Conservation (phyloP, 192 early-diverging fungal species). For the Podila epigama region DNA sequence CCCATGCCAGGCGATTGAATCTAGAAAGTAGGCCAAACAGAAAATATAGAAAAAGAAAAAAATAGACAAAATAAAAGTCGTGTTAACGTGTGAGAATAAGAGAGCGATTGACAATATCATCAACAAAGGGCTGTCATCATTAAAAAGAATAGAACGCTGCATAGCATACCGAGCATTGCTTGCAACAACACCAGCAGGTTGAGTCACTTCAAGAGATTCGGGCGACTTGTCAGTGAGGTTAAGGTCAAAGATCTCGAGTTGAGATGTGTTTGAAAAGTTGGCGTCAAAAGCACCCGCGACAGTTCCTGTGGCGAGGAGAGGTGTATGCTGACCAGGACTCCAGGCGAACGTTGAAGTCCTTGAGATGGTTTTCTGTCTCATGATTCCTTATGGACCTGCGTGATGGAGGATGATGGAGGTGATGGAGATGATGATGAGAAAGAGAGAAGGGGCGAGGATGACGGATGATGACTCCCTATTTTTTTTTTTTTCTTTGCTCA, state of each 20-base stretch:
- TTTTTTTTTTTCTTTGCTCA: neutral
- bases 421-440: neutral
- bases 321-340: slow-evolving; percentile 77
- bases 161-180: slow-evolving; percentile 68
- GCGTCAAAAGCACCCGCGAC: slow-evolving; percentile 97
- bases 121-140: neutral
- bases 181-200: slow-evolving; percentile 61
- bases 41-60: too few species aligned
- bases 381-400: slow-evolving; percentile 14
- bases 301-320: slow-evolving; percentile 89
- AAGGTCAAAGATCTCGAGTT: slow-evolving; percentile 89
- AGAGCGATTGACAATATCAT: neutral
- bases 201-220: slow-evolving; percentile 44
- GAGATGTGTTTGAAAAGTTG: slow-evolving; percentile 87
- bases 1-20: slow-evolving; percentile 95
- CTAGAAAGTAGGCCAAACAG: too few species aligned
- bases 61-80: too few species aligned
- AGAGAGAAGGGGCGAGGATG: neutral
- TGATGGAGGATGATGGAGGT: neutral
- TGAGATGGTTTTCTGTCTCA: slow-evolving; percentile 68
- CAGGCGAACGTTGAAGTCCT: slow-evolving; percentile 92
- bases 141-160: neutral
- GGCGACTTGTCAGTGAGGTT: slow-evolving; percentile 54
- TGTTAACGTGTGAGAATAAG: slow-evolving; percentile 7
- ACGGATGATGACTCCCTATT: neutral